Conservation (phyloP, 2,329 filamentous ascomycete genomes). For the Fusarium keratoplasticum region DNA sequence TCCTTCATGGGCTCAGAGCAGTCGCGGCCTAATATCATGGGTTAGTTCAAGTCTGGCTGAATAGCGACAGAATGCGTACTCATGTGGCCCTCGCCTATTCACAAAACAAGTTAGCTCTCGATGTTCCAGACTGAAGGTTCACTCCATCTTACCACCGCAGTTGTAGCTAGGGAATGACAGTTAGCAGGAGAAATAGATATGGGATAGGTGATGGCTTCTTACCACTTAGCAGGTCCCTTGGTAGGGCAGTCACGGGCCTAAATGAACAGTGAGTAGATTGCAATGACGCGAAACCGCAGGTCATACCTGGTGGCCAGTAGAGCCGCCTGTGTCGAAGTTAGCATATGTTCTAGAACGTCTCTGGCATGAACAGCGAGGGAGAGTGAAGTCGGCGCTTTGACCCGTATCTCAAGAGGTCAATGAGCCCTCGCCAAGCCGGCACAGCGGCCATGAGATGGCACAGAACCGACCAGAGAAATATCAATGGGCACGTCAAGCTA, state of each 20-base stretch:
- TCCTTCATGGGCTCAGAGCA: constrained; percentile 92
- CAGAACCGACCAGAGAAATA: constrained; percentile 1
- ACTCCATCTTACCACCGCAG: constrained; percentile 75
- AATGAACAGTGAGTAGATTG: constrained; percentile 22
- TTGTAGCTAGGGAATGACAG: constrained; percentile 74
- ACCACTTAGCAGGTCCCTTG: constrained; percentile 86
- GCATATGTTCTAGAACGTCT: constrained; percentile 6
- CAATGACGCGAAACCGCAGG: constrained; percentile 14
- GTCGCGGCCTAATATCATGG: constrained; percentile 78
- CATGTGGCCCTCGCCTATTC: constrained; percentile 76
- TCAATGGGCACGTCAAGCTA: neutral
- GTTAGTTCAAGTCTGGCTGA: constrained; percentile 18
- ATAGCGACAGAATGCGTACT: constrained; percentile 65
- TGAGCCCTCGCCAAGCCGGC: constrained; percentile 6
- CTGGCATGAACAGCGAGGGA: neutral
- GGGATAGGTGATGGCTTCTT: constrained; percentile 50
- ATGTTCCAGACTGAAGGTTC: neutral
- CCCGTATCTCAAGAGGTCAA: neutral
- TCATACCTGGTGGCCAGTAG: constrained; percentile 79
- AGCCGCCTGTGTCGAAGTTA: constrained; percentile 68
- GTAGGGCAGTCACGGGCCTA: constrained; percentile 88
- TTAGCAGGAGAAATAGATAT: constrained; percentile 5
- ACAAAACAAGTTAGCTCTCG: constrained; percentile 42
- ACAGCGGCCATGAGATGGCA: constrained; percentile 3
- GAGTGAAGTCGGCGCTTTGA: neutral